A percentile compares a stretch with the other conserved stretches of the same genome.
Conservation (phyloP, 140 eudicot genomes). For the Eryngium alpinum region DNA sequence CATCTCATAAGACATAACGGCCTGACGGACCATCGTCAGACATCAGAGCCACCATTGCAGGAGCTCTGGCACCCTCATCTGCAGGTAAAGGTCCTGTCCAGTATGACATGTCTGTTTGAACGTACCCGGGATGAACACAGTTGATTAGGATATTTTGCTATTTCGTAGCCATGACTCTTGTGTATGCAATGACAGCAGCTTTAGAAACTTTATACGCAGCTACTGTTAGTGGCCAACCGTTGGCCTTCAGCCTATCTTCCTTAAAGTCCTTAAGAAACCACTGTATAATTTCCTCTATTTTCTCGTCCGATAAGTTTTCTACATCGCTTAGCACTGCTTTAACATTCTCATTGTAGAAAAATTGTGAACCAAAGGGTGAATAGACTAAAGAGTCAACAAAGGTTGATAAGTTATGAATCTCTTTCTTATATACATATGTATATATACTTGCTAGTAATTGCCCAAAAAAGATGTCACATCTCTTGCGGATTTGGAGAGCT, state of each 20-base stretch:
- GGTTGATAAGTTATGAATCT: background rate
- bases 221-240: constrained; percentile 21
- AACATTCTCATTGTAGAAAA: constrained; percentile 18
- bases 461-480: constrained; percentile 19
- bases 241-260: constrained; percentile 17
- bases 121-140: constrained; percentile 21
- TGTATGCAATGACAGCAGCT: constrained; percentile 21
- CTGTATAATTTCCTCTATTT: constrained; percentile 13
- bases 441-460: constrained; percentile 16
- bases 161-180: constrained; percentile 16
- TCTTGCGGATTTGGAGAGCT: constrained; percentile 27
- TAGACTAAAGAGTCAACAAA: background rate
- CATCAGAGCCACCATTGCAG: constrained; percentile 21
- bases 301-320: constrained; percentile 17
- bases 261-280: constrained; percentile 25
- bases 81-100: constrained; percentile 13
- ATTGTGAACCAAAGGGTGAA: background rate
- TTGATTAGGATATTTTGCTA: constrained; percentile 10
- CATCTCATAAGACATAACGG: constrained; percentile 14
- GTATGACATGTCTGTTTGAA: constrained; percentile 13
- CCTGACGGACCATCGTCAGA: constrained; percentile 22
- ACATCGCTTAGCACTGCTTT: constrained; percentile 17
- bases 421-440: too few relatives aligned
- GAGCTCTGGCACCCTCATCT: constrained; percentile 25
- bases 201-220: constrained; percentile 26